Evolutionary conservation across 495 filamentous ascomycete species (phyloP).

Genomic region (Cladorrhinum samala): DNA sequence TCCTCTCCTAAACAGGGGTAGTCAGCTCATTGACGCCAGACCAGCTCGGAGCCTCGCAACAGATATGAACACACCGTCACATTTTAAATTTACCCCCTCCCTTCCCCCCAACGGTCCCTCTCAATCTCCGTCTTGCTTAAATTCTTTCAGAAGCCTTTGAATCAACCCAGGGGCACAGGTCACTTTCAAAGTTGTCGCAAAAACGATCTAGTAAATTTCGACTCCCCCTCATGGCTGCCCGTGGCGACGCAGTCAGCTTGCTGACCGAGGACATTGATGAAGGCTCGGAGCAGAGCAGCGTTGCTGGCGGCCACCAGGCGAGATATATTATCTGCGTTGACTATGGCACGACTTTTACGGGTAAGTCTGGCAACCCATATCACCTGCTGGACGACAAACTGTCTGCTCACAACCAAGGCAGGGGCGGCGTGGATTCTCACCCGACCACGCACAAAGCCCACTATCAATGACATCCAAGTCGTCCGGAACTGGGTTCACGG

Average conservation of each 20-base stretch:
- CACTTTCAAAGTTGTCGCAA: no score
- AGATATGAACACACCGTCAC: no score
- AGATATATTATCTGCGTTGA: slow-evolving; percentile 7
- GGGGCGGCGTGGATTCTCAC: not conserved
- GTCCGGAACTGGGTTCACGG: slow-evolving; percentile 5
- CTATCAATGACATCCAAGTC: slow-evolving; percentile 2
- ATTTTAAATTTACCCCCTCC: no score
- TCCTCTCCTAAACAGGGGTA: no score
- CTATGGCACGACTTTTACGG: slow-evolving; percentile 14
- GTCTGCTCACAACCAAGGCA: not conserved
- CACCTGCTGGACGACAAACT: not conserved
- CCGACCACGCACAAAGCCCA: not conserved
- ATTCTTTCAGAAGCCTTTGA: no score
- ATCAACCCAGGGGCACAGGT: no score
- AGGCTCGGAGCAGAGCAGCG: not conserved
- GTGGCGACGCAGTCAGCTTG: not conserved
- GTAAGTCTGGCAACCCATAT: not conserved
- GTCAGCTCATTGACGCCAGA: no score
- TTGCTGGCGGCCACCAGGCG: not conserved
- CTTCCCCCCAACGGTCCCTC: no score
- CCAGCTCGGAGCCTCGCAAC: no score
- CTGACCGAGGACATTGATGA: not conserved
- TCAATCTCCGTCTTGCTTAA: no score
- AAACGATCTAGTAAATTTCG: no score
- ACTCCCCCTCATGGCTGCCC: not conserved